Percentiles rank a stretch among this genome's conserved stretches.
Evolutionary conservation across 2,329 filamentous ascomycete genomes (phyloP).

Genomic region (Dryadomyces quercus-mongolicae): DNA sequence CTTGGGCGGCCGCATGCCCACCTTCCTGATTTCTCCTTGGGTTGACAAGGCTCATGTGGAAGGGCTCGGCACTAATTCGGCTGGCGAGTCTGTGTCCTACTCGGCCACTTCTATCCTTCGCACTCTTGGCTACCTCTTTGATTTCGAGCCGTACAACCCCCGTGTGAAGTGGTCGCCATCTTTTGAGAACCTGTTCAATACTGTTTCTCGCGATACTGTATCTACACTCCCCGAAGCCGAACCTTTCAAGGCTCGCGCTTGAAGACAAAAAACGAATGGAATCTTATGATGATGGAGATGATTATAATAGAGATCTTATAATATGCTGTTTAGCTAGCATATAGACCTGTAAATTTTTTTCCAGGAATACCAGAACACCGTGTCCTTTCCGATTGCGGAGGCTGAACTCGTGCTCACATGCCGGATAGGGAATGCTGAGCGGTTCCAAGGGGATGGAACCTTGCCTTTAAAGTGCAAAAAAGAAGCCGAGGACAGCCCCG

Average conservation of each 20-base stretch:
- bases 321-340: too few species aligned
- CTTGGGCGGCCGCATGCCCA: constrained; percentile 29
- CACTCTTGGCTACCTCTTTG: constrained; percentile 29
- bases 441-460: too few species aligned
- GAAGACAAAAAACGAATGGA: too few species aligned
- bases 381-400: too few species aligned
- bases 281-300: too few species aligned
- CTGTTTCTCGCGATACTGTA: constrained; percentile 3
- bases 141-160: constrained; percentile 23
- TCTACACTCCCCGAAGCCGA: constrained; percentile 5
- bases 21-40: constrained; percentile 30
- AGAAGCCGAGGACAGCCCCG: too few species aligned
- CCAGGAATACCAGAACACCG: too few species aligned
- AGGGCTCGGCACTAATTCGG: constrained; percentile 20
- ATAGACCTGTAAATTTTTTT: too few species aligned
- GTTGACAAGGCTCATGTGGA: constrained; percentile 27
- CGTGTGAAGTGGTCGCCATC: constrained; percentile 25
- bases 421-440: too few species aligned
- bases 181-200: constrained; percentile 18
- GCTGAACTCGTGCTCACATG: too few species aligned
- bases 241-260: not conserved
- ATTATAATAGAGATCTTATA: too few species aligned
- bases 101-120: constrained; percentile 30
- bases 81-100: constrained; percentile 24
- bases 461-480: too few species aligned